Conservation (phyloP, 495 filamentous ascomycete species). For the Lasiosphaeria miniovina region DNA sequence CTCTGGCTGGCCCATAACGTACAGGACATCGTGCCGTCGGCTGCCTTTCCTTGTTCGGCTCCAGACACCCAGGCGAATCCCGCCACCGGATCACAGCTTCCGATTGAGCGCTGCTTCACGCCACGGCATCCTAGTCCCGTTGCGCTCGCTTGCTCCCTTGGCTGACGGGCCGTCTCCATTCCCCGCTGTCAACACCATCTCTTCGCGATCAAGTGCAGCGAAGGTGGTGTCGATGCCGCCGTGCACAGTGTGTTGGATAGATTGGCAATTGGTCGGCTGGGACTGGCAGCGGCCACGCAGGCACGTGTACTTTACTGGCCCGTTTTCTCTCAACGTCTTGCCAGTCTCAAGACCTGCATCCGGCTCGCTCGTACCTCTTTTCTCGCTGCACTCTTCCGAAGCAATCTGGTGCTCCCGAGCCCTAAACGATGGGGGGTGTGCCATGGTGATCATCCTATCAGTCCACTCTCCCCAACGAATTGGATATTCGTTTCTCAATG, state of each 20-base stretch:
- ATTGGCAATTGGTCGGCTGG: conserved; percentile 10
- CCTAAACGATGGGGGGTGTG: conserved; percentile 5
- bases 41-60: not conserved
- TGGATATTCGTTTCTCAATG: conserved; percentile 4
- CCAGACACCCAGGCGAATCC: not conserved
- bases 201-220: conserved; percentile 8
- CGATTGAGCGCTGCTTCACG: not conserved
- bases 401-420: not conserved
- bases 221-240: conserved; percentile 24
- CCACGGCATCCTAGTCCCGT: not conserved
- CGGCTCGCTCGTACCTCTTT: not conserved
- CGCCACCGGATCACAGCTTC: not conserved
- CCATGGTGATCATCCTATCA: conserved; percentile 25
- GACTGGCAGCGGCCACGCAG: not conserved
- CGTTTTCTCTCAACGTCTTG: too few species aligned
- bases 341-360: not conserved
- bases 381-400: not conserved
- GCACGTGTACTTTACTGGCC: not conserved
- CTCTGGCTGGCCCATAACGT: too few species aligned
- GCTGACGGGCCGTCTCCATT: not conserved
- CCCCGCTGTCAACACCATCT: conserved; percentile 1
- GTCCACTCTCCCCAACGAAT: conserved; percentile 17
- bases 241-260: conserved; percentile 16
- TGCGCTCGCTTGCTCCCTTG: conserved; percentile 9
- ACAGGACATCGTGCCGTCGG: not conserved